Percentiles rank a stretch among this genome's conserved stretches.
Conservation (phyloP, 2,329 filamentous ascomycete species). For the Pestalotiopsis sp. region DNA sequence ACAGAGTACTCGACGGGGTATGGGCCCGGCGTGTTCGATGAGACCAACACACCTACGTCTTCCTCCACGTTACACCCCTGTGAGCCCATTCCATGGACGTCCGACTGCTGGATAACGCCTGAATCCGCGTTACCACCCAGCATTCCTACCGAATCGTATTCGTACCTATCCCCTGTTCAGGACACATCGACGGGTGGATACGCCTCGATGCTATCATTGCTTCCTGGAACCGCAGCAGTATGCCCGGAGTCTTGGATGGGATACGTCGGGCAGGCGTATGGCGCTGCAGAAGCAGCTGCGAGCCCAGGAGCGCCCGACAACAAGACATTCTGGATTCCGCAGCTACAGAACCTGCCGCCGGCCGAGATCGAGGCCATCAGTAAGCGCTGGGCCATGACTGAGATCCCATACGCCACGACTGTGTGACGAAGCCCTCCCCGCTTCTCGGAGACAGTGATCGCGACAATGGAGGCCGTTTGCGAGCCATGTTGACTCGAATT, state of each 20-base stretch:
- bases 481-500: no score
- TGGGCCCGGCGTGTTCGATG: not conserved
- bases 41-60: not conserved
- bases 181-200: not conserved
- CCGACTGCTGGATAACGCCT: not conserved
- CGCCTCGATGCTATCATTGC: not conserved
- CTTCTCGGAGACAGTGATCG: no score
- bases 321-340: not conserved
- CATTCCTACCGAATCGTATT: not conserved
- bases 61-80: not conserved
- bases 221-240: not conserved
- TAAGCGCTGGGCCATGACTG: not conserved
- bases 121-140: not conserved
- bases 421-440: not conserved
- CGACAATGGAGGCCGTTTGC: no score
- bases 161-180: not conserved
- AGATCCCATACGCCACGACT: not conserved
- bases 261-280: not conserved
- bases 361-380: not conserved
- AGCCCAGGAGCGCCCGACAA: not conserved
- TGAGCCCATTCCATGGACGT: not conserved
- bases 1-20: not conserved
- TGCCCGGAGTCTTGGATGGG: not conserved
- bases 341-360: not conserved
- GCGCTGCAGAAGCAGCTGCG: not conserved